A percentile compares a stretch with the other conserved stretches of the same genome.
Conservation (phyloP, 805 yeast species). For the Suhomyces pyralidae region DNA sequence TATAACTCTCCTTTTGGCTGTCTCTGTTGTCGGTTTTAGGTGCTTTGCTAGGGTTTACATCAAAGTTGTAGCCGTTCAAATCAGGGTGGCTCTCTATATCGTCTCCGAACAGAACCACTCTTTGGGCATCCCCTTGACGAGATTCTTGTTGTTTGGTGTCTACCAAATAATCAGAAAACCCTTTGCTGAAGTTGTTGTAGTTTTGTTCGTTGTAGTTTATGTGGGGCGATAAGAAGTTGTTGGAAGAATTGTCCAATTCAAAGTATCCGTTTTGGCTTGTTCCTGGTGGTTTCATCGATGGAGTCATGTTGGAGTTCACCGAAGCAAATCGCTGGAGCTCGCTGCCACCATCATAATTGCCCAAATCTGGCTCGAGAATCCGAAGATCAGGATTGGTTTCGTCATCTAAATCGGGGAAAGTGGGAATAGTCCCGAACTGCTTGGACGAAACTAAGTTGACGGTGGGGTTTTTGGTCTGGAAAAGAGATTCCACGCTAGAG, state of each 20-base stretch:
- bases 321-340: conserved; percentile 8
- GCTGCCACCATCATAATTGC: conserved; percentile 4
- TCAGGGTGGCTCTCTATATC: conserved; percentile 10
- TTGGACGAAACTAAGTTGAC: conserved; percentile 11
- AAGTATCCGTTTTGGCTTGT: conserved; percentile 15
- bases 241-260: conserved; percentile 3
- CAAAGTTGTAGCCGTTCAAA: conserved; percentile 20
- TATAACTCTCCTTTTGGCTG: background rate
- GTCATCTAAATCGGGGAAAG: conserved; percentile 9
- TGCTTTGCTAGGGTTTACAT: conserved; percentile 9
- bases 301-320: conserved; percentile 22
- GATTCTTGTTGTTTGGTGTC: background rate
- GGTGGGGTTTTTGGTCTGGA: conserved; percentile 7
- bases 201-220: conserved; percentile 6
- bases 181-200: conserved; percentile 6
- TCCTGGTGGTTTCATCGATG: conserved; percentile 33
- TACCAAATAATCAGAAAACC: conserved; percentile 1
- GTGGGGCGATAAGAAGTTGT: conserved; percentile 5
- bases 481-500: conserved; percentile 3
- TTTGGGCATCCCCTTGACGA: background rate
- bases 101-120: background rate
- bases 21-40: background rate
- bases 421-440: conserved; percentile 15
- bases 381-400: conserved; percentile 10
- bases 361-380: conserved; percentile 16